Base-by-base conservation (phyloP, 768 basidiomycete species). In the Boletus rufocinnamomeus region DNA sequence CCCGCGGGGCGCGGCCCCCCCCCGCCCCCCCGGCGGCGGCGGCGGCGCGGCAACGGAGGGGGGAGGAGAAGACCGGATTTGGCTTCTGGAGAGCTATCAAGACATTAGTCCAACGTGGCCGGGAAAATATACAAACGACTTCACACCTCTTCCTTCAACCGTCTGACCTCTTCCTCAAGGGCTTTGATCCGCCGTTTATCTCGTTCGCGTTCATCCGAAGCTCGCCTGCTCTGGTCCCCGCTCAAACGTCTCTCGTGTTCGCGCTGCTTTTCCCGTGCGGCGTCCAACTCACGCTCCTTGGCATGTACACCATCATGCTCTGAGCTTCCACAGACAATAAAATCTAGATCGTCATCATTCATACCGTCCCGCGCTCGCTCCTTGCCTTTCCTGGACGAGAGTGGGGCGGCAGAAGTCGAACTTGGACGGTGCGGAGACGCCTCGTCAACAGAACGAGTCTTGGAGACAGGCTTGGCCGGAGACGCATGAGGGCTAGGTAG, bases 151-250 rank as follows among this genome's bases (percentile, higher is more conserved):
- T 81, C 79, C 61, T 78, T 84, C 57, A 90, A 72, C 44, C 76
- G 66, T 44, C 72, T 72, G 40, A 91, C 83, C 66, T 93, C 91
- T 49, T 81, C 81, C 64, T 91, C 88, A 6, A 93, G 76, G 57
- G 76, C 73, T 60, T 73, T 77, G 32, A 92, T 91, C 51, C 80
- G 79, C 55, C 80, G 83, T 66, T 88, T 87, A 64, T 91, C 87
- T 28, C 71, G 71, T 17, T 75, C 76, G 32, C 78, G 78, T 62
- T 85, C 87, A 25, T 74, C 71, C 32, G 65, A 59, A 34, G 61
- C 62, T 8, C 61, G 53, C 25, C 59, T 67, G 40, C 55, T 59
- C 45, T 75, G 77, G 25, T 79, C 77, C 17, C 69, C 69, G 53
- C 78, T 76, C 63, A 70, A 71, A 47, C 74, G 72, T 46, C 68